phyloP scores from a whole-genome alignment of 2,329 filamentous ascomycete genomes.

The Onygenales sp. region DNA sequence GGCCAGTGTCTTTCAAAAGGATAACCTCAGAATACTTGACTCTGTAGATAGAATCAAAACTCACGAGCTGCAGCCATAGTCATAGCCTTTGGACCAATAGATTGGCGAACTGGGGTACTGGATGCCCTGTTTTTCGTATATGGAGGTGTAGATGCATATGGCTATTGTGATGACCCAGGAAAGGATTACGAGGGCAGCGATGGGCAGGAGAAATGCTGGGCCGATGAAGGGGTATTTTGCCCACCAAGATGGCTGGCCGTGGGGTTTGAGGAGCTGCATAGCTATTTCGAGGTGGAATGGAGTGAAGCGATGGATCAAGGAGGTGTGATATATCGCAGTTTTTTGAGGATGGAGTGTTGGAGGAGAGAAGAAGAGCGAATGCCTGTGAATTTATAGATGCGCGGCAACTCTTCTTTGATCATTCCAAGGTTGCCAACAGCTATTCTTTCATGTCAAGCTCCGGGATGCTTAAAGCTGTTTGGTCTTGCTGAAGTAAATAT shows the following conservation, averaged over 20 bases:
- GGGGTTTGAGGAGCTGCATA: neutral
- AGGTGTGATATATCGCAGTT: too few species aligned
- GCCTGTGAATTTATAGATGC: too few species aligned
- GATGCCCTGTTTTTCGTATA: neutral
- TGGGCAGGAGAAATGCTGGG: conserved; percentile 1
- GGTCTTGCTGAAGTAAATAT: too few species aligned
- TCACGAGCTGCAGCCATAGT: neutral
- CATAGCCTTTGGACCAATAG: neutral
- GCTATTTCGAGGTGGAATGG: too few species aligned
- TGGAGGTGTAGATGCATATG: neutral
- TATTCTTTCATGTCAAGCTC: too few species aligned
- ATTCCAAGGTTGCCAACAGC: too few species aligned
- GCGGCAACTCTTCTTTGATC: too few species aligned
- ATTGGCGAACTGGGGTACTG: neutral
- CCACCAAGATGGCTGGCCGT: neutral
- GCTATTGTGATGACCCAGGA: conserved; percentile 3
- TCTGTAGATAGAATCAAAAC: neutral
- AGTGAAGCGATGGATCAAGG: too few species aligned
- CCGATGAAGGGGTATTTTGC: neutral
- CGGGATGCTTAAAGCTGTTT: too few species aligned
- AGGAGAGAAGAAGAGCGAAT: too few species aligned
- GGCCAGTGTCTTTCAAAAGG: too few species aligned
- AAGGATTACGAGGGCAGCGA: neutral
- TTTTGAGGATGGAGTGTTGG: too few species aligned
- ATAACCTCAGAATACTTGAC: neutral